Percentiles rank a stretch among this genome's conserved stretches.
These are phyloP conservation scores for Tolypocladium amazonense DNA, from an alignment of 2,329 filamentous ascomycete genomes.

Conservation along the genomic window DNA sequence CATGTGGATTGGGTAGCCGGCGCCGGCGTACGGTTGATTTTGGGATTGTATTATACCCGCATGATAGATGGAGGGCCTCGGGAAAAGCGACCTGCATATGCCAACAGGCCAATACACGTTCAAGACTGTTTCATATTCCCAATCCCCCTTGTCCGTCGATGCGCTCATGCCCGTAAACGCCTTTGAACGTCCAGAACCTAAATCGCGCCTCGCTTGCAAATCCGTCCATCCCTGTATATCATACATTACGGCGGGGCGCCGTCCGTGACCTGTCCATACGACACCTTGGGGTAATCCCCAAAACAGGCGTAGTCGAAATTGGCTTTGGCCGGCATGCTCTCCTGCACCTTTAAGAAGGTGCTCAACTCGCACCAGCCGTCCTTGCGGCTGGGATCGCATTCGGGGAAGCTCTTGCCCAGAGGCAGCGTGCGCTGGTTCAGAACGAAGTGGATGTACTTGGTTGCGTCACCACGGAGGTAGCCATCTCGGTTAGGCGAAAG, in stretches of 20 bases:
- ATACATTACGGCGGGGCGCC: slow-evolving; percentile 18
- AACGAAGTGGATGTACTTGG: slow-evolving; percentile 63
- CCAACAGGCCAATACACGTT: neutral
- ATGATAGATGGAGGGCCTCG: neutral
- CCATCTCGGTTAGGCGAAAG: slow-evolving; percentile 43
- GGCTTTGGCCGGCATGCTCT: slow-evolving; percentile 45
- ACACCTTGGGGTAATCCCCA: slow-evolving; percentile 33
- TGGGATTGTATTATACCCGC: slow-evolving; percentile 1
- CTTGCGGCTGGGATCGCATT: slow-evolving; percentile 49
- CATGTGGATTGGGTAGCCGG: slow-evolving; percentile 5
- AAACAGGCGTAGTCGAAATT: slow-evolving; percentile 58
- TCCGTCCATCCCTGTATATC: neutral
- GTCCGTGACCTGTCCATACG: slow-evolving; percentile 28
- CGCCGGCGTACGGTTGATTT: slow-evolving; percentile 4
- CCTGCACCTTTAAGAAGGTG: slow-evolving; percentile 54
- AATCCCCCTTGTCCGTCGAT: neutral
- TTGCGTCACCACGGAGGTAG: slow-evolving; percentile 43
- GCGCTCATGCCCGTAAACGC: neutral
- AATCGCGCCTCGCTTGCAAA: neutral
- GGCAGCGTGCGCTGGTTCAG: slow-evolving; percentile 66
- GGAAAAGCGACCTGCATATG: neutral
- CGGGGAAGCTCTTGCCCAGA: slow-evolving; percentile 52
- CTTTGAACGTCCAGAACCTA: neutral
- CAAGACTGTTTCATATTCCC: neutral
- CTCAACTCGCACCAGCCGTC: slow-evolving; percentile 71